Evolutionary conservation across 805 yeast genomes (phyloP).

Genomic region (Candida oleophila): DNA sequence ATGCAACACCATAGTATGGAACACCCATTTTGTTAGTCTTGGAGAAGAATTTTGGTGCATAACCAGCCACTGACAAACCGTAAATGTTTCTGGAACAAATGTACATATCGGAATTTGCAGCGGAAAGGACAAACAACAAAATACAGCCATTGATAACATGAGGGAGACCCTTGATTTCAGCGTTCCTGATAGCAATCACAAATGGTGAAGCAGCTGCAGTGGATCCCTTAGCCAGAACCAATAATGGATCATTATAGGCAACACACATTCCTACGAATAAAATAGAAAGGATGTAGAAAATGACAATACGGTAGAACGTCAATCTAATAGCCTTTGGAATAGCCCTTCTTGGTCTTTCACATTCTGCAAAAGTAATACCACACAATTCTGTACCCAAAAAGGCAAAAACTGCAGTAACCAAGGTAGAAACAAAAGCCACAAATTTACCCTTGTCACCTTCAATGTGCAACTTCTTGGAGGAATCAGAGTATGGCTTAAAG

Average conservation of each 20-base stretch:
- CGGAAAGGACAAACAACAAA: constrained; percentile 74
- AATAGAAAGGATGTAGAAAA: constrained; percentile 63
- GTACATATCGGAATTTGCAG: constrained; percentile 77
- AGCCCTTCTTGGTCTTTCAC: constrained; percentile 60
- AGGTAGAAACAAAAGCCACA: constrained; percentile 59
- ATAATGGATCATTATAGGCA: constrained; percentile 51
- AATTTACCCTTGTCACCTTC: constrained; percentile 53
- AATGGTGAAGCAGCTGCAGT: constrained; percentile 80
- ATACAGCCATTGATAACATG: constrained; percentile 78
- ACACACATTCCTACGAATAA: constrained; percentile 69
- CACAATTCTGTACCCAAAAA: constrained; percentile 69
- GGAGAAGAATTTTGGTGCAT: constrained; percentile 69
- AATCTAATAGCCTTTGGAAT: constrained; percentile 71
- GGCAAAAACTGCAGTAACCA: constrained; percentile 68
- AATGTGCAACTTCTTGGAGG: constrained; percentile 30
- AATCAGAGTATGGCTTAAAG: constrained; percentile 47
- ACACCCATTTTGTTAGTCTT: constrained; percentile 64
- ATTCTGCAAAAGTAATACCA: constrained; percentile 75
- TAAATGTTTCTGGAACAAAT: constrained; percentile 75
- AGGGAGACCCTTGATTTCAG: constrained; percentile 64
- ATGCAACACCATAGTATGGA: constrained; percentile 57
- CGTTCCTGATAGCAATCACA: constrained; percentile 74
- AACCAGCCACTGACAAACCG: constrained; percentile 69
- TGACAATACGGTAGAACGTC: constrained; percentile 65
- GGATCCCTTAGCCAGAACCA: constrained; percentile 51